Percentiles rank a stretch among this genome's conserved stretches.
phyloP scores from a whole-genome alignment of 257 asterid species.

The Nicotiana noctiflora region DNA sequence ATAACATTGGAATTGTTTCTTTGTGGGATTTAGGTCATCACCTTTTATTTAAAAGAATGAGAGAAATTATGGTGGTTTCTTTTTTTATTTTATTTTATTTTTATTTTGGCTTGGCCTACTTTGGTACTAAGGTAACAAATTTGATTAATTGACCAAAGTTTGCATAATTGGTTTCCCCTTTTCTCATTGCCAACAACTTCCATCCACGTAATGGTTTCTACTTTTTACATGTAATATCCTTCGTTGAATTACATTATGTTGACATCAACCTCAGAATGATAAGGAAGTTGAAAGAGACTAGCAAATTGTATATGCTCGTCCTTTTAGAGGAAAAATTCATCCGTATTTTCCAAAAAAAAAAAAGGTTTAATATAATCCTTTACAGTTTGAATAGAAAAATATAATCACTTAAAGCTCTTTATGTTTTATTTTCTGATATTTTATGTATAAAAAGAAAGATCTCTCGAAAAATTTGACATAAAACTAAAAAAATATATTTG shows the following conservation, averaged over 20 bases:
- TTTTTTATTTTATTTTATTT: not conserved
- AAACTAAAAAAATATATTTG: too few species aligned
- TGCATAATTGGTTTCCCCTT: not conserved
- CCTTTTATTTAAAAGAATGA: constrained; percentile 1
- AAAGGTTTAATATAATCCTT: too few species aligned
- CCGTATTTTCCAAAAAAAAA: not conserved
- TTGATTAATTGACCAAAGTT: not conserved
- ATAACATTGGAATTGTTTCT: not conserved
- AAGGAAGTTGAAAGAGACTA: not conserved
- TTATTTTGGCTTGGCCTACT: constrained; percentile 3
- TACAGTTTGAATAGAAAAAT: too few species aligned
- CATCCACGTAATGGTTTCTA: not conserved
- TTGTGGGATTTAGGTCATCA: constrained; percentile 1
- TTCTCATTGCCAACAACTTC: not conserved
- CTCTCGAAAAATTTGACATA: too few species aligned
- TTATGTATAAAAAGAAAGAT: too few species aligned
- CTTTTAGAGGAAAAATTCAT: not conserved
- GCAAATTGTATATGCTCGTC: not conserved
- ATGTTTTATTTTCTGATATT: too few species aligned
- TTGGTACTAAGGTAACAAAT: not conserved
- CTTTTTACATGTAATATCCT: not conserved
- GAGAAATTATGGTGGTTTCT: not conserved
- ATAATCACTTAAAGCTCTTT: too few species aligned
- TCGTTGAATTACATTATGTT: not conserved
- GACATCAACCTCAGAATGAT: not conserved